phyloP scores from a whole-genome alignment of 164 flowering plant species.

The Chimonanthus praecox region DNA sequence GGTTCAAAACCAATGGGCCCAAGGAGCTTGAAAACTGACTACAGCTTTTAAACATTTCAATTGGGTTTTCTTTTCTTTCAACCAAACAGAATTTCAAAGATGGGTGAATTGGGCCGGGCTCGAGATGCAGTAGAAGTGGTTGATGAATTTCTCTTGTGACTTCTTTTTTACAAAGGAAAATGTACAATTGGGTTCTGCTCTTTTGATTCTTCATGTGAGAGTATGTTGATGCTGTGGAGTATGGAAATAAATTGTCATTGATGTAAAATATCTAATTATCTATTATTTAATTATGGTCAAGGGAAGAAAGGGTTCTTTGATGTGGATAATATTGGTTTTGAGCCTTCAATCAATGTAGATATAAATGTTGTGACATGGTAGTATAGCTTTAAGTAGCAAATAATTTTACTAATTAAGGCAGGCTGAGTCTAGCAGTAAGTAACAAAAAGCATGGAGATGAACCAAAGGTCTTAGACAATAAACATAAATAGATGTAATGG shows the following conservation, averaged over 20 bases:
- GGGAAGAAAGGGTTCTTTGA: constrained; percentile 3
- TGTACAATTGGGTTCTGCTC: constrained; percentile 5
- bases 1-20: constrained; percentile 28
- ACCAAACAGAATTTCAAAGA: background rate
- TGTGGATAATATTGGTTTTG: background rate
- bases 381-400: background rate
- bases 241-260: constrained; percentile 1
- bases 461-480: no score
- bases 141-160: constrained; percentile 5
- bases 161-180: constrained; percentile 5
- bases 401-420: no score
- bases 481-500: no score
- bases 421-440: no score
- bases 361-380: background rate
- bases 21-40: constrained; percentile 38
- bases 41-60: constrained; percentile 36
- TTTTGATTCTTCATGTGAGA: background rate
- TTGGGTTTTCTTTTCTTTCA: background rate
- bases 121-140: constrained; percentile 8
- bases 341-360: background rate
- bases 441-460: no score
- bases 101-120: background rate
- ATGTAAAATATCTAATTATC: background rate
- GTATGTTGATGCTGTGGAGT: constrained; percentile 9
- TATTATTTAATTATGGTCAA: background rate